Evolutionary conservation across 305 asterid genomes (phyloP), one percentile per base, ranked within the genome.

Genomic region (Plantago rigida): DNA sequence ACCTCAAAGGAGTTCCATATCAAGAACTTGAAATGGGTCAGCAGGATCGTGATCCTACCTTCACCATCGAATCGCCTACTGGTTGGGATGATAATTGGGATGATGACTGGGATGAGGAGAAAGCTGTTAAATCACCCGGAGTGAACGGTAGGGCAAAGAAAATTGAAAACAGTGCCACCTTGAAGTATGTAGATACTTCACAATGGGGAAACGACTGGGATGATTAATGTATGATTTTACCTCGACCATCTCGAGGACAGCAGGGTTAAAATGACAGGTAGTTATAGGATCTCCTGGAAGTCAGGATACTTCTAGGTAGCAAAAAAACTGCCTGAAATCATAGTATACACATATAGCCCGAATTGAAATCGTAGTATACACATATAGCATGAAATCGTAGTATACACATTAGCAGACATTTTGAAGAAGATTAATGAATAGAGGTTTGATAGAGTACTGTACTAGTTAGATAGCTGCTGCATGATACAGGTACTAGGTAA

Each of bases 41-140:
- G 36, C 62, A 52, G 47, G 72, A 73, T 9, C 13, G 70, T n/a
- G 67, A 65, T 4, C 62, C 81, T 34, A 66, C 80, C 0, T 47
- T 46, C 14, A 60, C 73, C n/a, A 57, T 68, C 8, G 87, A 75
- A 69, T 47, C 76, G 10, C 55, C 64, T 4, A 79, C 71, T 9
- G 75, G 77, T 19, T 85, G 96, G 89, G 85, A 81, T 59, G 75
- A 83, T 34, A 69, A 71, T 50, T 87, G 95, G 95, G 88, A 77
- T 12, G 88, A 76, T 3, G 83, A 77, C 15, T 84, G 95, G 94
- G 96, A 81, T 60, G 84, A 75, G 47, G 87, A 85, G 51, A 75
- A 72, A 14, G 82, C 78, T 6, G 75, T 67, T 54, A 52, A 59
- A 31, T 53, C 86, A 12, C 71, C 80, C 0, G 71, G 73, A n/a